Base-by-base conservation (phyloP, 2,329 filamentous ascomycete species). In the Phyllosticta citriasiana region DNA sequence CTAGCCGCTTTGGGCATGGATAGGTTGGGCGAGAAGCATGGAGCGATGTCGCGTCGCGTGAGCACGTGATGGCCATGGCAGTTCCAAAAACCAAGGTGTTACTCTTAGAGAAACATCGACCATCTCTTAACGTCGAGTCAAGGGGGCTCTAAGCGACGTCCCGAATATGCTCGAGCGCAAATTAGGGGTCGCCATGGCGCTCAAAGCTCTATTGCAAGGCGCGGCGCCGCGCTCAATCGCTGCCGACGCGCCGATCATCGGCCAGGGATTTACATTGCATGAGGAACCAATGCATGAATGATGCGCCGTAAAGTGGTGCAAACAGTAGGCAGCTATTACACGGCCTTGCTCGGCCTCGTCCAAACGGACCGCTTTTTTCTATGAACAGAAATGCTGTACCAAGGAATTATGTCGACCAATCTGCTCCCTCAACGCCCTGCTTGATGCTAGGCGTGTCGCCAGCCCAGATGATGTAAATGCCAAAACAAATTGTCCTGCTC, bases 11-110 rank as follows among this genome's bases (percentile, higher is more conserved):
- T 30, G 22, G n/a, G 22, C 12, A 7, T 52, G 24, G 47, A 30
- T 30, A 4, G 27, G 27, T 8, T 30, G 27, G 9, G 27, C 4
- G 5, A 8, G 27, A 30, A 30, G 27, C 19, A 22, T 22, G 19
- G 40, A 24, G 26, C 47, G 26, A 25, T 16, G 22, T 16, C 50
- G 40, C 40, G 26, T 26, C 58, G 58, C 58, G 58, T 25, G 12
- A n/a, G 40, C 58, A 60, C 58, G 58, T 60, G 58, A 60, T 52
- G 33, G 40, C 2, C 10, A 14, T 16, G 16, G 57, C 50, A 35
- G 25, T 47, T 27, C 53, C 10, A 26, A n/a, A 4, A 47, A n/a
- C 35, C n/a, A 47, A 14, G 2, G 14, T 47, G 4, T 2, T 22
- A 22, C 19, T 22, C 19, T 5, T 19, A n/a, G 1, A 6, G 5